phyloP scores from a whole-genome alignment of 129 eudicot species.

The Centella asiatica region DNA sequence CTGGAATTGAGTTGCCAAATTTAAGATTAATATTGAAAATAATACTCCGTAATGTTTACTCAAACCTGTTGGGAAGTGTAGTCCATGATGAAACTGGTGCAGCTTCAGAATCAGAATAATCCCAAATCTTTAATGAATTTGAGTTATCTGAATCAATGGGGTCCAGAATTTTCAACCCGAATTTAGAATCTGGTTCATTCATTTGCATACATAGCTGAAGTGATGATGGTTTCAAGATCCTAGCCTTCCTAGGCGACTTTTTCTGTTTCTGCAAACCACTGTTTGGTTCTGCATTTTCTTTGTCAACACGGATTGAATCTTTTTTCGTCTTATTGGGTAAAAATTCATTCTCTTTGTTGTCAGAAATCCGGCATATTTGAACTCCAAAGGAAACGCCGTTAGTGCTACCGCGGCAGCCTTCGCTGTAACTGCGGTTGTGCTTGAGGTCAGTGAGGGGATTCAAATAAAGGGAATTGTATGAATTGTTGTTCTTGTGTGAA shows the following conservation, averaged over 20 bases:
- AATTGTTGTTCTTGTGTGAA: conserved; percentile 21
- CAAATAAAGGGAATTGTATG: conserved; percentile 35
- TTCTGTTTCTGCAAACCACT: conserved; percentile 18
- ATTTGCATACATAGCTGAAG: conserved; percentile 74
- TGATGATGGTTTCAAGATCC: conserved; percentile 66
- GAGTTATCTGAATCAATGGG: conserved; percentile 39
- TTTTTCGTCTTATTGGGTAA: conserved; percentile 19
- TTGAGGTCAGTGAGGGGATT: conserved; percentile 60
- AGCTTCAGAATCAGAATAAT: conserved; percentile 87
- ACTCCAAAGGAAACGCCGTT: conserved; percentile 14
- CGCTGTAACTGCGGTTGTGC: conserved; percentile 35
- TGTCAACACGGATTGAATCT: conserved; percentile 17
- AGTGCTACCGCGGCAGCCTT: conserved; percentile 14
- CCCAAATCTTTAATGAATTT: conserved; percentile 71
- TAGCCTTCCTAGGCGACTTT: conserved; percentile 38
- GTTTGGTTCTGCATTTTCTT: conserved; percentile 28
- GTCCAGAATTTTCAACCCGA: conserved; percentile 42
- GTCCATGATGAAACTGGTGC: conserved; percentile 99
- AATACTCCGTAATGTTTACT: too few species aligned
- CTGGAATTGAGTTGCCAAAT: too few species aligned
- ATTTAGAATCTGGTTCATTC: conserved; percentile 49
- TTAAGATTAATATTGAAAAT: too few species aligned
- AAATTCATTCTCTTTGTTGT: conserved; percentile 40
- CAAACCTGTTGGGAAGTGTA: conserved; percentile 77
- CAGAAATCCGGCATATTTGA: conserved; percentile 20